phyloP scores from a whole-genome alignment of 2,329 filamentous ascomycete genomes.

The Alternaria consortialis region DNA sequence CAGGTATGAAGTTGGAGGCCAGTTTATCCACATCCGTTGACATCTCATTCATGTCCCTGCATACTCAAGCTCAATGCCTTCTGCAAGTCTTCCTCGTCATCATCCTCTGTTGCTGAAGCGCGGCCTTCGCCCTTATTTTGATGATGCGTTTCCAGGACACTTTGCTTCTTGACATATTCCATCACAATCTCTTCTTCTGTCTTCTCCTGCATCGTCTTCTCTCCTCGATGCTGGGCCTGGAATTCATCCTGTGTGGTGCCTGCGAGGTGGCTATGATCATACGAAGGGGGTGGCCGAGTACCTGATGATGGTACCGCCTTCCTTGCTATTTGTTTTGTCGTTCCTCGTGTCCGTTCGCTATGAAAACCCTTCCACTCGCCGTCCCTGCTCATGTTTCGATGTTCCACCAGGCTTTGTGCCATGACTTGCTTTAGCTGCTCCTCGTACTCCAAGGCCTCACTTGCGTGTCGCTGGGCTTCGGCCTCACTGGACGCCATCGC shows the following conservation, averaged over 20 bases:
- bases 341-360: not conserved
- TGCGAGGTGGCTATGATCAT: not conserved
- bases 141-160: conserved; percentile 71
- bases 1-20: conserved; percentile 1
- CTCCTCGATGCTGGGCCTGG: conserved; percentile 46
- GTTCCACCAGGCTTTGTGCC: not conserved
- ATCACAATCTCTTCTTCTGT: conserved; percentile 77
- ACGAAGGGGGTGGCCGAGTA: not conserved
- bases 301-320: not conserved
- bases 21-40: not conserved
- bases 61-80: not conserved
- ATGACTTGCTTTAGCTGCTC: not conserved
- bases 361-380: not conserved
- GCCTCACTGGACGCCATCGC: conserved; percentile 27
- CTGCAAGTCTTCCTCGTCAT: not conserved
- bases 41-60: not conserved
- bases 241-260: not conserved
- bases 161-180: conserved; percentile 80
- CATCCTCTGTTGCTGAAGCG: not conserved
- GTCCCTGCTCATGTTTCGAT: not conserved
- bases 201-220: conserved; percentile 44
- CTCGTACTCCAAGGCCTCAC: conserved; percentile 9
- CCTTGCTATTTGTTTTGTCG: not conserved
- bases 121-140: conserved; percentile 26
- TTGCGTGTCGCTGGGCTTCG: conserved; percentile 8